Evolutionary conservation across 164 flowering plant genomes (phyloP), one percentile per base, ranked within the genome.

Genomic region (Hamamelis virginiana): DNA sequence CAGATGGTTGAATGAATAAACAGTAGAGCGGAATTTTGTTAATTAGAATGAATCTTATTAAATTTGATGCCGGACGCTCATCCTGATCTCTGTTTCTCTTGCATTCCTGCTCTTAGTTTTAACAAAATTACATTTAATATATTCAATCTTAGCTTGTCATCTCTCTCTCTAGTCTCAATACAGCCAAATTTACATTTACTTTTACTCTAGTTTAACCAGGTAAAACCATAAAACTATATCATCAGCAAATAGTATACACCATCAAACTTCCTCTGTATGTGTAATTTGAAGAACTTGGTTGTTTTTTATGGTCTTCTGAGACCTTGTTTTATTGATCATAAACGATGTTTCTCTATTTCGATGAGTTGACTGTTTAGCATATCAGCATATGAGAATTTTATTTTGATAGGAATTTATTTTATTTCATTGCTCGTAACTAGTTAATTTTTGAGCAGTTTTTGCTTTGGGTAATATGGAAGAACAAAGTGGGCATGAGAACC

Each of bases 391-490:
- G 6, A 33, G 41, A 13, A 21, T 55, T 21, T 22, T 55, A 8
- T 8, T 55, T 55, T 22, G 22, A 26, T 33, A 33, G 6, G 2
- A 33, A 33, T 55, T 23, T 26, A 55, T 55, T 55, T 55, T 21
- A 55, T 55, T 13, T 25, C 0, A 23, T 10, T 55, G 28, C 25
- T 55, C 33, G 9, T 21, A 23, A 21, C 1, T 44, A 47, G 44
- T 8, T 68, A 16, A n/a, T 5, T 16, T 68, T 47, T 12, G 19
- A 59, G 19, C 56, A 9, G 46, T 28, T 9, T 52, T 26, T 52
- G 18, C 47, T 48, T 22, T 53, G 26, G 21, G 56, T 28, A 47
- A n/a, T 26, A 65, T 75, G 77, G 79, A 62, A 43, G 67, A 60
- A 64, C 44, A 57, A 41, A 38, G 59, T 50, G 64, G 71, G 25